Conservation (phyloP, 2,329 filamentous ascomycete species). For the Biscogniauxia marginata region DNA sequence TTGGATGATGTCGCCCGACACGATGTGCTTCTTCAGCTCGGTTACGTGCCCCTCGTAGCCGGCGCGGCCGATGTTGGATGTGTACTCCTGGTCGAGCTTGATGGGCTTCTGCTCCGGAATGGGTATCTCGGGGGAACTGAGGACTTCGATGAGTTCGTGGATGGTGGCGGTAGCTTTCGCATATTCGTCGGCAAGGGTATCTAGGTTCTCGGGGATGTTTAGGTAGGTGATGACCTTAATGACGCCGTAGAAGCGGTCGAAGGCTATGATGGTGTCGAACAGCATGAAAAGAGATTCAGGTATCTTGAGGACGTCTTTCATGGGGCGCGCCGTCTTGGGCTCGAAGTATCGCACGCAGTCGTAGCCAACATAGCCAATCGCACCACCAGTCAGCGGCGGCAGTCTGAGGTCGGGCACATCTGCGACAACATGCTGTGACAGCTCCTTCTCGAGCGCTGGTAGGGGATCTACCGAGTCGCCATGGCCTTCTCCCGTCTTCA, state of each 20-base stretch:
- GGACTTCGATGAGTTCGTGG: constrained; percentile 64
- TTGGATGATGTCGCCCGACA: constrained; percentile 92
- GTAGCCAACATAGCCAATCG: constrained; percentile 95
- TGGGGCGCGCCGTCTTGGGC: constrained; percentile 85
- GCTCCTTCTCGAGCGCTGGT: constrained; percentile 75
- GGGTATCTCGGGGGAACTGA: constrained; percentile 73
- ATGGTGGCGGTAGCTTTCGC: constrained; percentile 64
- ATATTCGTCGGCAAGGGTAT: constrained; percentile 65
- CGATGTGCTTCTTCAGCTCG: constrained; percentile 84
- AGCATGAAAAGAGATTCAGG: constrained; percentile 97
- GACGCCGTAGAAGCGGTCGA: constrained; percentile 91
- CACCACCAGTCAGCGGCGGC: constrained; percentile 85
- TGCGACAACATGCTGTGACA: constrained; percentile 75
- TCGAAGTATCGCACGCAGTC: constrained; percentile 98
- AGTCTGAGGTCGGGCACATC: constrained; percentile 79
- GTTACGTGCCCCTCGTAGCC: constrained; percentile 93
- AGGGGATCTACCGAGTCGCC: constrained; percentile 82
- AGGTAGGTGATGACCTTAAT: constrained; percentile 94
- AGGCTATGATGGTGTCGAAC: constrained; percentile 89
- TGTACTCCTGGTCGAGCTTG: constrained; percentile 72
- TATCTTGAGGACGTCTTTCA: constrained; percentile 84
- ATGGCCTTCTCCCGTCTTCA: constrained; percentile 86
- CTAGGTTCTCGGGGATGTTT: constrained; percentile 58
- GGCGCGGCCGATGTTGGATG: constrained; percentile 83
- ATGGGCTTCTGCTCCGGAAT: constrained; percentile 76